These are phyloP conservation scores for Wakefieldia striispora DNA, from an alignment of 768 basidiomycete genomes.

Conservation along the genomic window DNA sequence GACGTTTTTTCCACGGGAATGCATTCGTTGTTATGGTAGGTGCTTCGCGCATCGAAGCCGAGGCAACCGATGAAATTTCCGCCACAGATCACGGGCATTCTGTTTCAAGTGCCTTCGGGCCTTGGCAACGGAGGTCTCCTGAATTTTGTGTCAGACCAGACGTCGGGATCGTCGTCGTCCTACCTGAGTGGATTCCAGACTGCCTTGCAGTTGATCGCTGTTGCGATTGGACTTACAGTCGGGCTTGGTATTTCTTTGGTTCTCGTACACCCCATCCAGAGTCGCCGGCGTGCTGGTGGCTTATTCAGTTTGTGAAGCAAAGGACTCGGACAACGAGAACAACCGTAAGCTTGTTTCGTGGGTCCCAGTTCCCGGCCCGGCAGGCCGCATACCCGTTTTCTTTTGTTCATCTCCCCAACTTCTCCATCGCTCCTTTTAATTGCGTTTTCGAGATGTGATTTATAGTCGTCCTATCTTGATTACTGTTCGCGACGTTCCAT, in stretches of 20 bases:
- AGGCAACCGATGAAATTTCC: background rate
- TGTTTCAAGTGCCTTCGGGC: slow-evolving; percentile 84
- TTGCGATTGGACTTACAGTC: slow-evolving; percentile 77
- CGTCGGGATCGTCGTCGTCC: slow-evolving; percentile 48
- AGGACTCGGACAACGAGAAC: background rate
- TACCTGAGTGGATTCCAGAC: slow-evolving; percentile 74
- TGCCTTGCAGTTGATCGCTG: slow-evolving; percentile 72
- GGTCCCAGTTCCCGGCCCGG: too few species aligned
- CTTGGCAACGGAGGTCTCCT: slow-evolving; percentile 78
- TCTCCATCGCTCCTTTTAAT: background rate
- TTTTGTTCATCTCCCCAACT: slow-evolving; percentile 11
- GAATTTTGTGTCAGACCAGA: slow-evolving; percentile 58
- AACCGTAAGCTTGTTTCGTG: too few species aligned
- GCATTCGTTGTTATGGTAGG: slow-evolving; percentile 81
- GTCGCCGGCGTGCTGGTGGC: slow-evolving; percentile 54
- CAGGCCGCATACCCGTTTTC: slow-evolving; percentile 1
- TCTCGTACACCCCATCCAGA: slow-evolving; percentile 62
- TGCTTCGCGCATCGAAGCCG: background rate
- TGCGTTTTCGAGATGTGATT: too few species aligned
- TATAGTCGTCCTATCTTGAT: too few species aligned
- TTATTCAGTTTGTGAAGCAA: slow-evolving; percentile 55
- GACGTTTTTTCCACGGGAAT: slow-evolving; percentile 67
- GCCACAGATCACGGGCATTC: slow-evolving; percentile 66
- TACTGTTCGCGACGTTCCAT: too few species aligned
- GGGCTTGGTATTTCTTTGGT: slow-evolving; percentile 72